phyloP scores from a whole-genome alignment of 768 basidiomycete genomes.

The Hysterangium stoloniferum region DNA sequence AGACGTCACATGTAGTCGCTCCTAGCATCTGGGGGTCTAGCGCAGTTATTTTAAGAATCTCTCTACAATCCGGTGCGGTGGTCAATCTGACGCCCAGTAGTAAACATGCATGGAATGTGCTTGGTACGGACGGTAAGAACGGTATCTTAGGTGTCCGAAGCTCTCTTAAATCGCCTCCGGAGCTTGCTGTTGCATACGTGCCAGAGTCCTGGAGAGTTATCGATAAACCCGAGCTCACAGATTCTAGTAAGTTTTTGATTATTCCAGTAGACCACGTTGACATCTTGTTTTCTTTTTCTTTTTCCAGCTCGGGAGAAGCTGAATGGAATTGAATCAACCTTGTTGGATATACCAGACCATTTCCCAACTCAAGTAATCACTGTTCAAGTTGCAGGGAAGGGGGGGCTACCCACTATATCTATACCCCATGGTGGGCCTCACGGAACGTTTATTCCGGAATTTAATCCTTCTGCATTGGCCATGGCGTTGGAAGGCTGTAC shows the following conservation, averaged over 20 bases:
- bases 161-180: conserved; percentile 36
- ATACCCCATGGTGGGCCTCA: conserved; percentile 63
- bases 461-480: conserved; percentile 34
- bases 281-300: not conserved
- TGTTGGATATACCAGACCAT: conserved; percentile 44
- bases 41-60: conserved; percentile 41
- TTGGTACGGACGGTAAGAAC: conserved; percentile 37
- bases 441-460: conserved; percentile 37
- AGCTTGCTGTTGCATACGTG: conserved; percentile 26
- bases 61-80: conserved; percentile 33
- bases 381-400: not conserved
- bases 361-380: conserved; percentile 41
- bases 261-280: too few relatives aligned
- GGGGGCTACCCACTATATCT: conserved; percentile 33
- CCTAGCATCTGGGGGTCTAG: conserved; percentile 50
- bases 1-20: conserved; percentile 28
- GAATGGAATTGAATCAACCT: conserved; percentile 29
- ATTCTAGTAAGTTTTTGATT: conserved; percentile 29
- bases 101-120: conserved; percentile 45
- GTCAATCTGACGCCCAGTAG: conserved; percentile 35
- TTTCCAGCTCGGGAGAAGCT: conserved; percentile 39
- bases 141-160: conserved; percentile 45
- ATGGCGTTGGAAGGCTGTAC: conserved; percentile 56
- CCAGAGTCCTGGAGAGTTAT: conserved; percentile 34
- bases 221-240: conserved; percentile 33